Base-by-base conservation (phyloP, 176 grass and related monocot genomes). In the Oryza glaberrima region DNA sequence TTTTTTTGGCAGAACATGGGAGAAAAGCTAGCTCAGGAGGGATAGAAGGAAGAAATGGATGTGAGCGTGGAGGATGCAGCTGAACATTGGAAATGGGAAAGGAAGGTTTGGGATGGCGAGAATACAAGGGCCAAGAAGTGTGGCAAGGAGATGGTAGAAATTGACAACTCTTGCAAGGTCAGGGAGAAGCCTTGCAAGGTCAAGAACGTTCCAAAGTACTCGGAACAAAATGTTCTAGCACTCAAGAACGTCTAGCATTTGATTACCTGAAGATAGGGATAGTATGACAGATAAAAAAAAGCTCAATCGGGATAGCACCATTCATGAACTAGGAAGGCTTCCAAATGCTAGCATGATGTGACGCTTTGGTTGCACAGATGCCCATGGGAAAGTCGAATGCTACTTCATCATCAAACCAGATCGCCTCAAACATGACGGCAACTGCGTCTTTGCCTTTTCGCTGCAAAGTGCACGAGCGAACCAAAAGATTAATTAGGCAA, bases 101-200 rank as follows among this genome's bases (percentile, higher is more conserved):
- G 16, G 26, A 30, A 75, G 23, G 14, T 32, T 52, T 51, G 3
- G 46, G 6, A 9, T 19, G 2, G 1, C 3, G 7, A 75, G 25
- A 32, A 19, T 15, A 14, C 1, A 32, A 26, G 25, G n/a, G 4
- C 5, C 17, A 25, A 13, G 12, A 51, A 52, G 25, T 75, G 45
- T 1, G 3, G 26, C 0, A 14, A 49, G 25, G 13, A 32, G 45
- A 28, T 0, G 23, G 17, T 25, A 12, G 13, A 73, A 9, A 26
- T 4, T 3, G 14, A 49, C 15, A 28, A 45, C 7, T 30, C 45
- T 30, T 30, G 3, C 44, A 48, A 74, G 45, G 3, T 9, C 4
- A 16, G 12, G 6, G 28, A 51, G 43, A 74, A 74, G 72, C 23
- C 72, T 75, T 75, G 72, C 72, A 75, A 75, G 72, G 72, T 75